phyloP scores from a whole-genome alignment of 164 flowering plant species.

The Santalum album region DNA sequence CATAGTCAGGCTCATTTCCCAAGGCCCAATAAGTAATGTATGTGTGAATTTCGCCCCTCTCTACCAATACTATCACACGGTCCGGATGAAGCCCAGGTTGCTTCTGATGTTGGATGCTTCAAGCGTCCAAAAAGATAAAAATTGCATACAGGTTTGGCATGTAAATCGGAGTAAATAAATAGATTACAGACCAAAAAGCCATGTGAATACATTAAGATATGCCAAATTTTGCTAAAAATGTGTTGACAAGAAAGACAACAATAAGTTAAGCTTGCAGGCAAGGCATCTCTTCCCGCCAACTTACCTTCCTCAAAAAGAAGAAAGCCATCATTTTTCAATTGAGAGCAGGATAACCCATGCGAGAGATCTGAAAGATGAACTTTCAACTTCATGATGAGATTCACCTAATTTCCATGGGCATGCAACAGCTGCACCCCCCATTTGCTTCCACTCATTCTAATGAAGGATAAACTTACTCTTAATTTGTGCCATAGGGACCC shows the following conservation, averaged over 20 bases:
- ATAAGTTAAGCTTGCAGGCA: no score
- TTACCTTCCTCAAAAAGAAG: no score
- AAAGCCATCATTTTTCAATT: no score
- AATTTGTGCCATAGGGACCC: no score
- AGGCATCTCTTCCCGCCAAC: background rate
- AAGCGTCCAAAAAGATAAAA: conserved; percentile 45
- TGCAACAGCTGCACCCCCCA: no score
- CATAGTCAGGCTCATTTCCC: conserved; percentile 92
- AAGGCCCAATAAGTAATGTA: conserved; percentile 89
- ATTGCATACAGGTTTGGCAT: conserved; percentile 90
- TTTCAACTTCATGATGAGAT: no score
- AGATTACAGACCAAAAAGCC: background rate
- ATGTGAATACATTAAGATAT: background rate
- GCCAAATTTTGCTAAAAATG: background rate
- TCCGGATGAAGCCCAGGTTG: conserved; percentile 76
- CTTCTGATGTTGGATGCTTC: conserved; percentile 78
- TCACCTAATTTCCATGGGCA: no score
- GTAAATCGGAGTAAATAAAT: conserved; percentile 14
- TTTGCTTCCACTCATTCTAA: no score
- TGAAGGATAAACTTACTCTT: no score
- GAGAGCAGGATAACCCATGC: no score
- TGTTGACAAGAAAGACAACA: background rate
- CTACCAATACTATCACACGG: conserved; percentile 95
- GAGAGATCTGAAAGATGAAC: no score
- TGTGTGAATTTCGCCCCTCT: conserved; percentile 94